These are phyloP conservation scores for Cladosporium sp. DNA, from an alignment of 2,329 filamentous ascomycete genomes.

Conservation along the genomic window DNA sequence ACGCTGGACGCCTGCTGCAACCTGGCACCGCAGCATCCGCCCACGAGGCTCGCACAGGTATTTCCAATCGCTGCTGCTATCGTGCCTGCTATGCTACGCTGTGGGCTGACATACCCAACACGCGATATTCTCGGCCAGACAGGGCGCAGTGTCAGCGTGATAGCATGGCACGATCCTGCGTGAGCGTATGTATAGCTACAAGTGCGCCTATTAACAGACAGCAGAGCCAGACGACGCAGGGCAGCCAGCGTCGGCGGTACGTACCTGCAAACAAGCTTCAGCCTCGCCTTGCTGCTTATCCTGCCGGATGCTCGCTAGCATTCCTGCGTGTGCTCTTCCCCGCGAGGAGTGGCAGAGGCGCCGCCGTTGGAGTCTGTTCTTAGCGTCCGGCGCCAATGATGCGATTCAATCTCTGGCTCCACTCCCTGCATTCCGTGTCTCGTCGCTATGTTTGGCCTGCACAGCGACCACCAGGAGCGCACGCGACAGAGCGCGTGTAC, in stretches of 20 bases:
- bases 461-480: slow-evolving; percentile 1
- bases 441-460: slow-evolving; percentile 11
- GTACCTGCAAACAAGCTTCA: slow-evolving; percentile 6
- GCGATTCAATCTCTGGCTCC: slow-evolving; percentile 9
- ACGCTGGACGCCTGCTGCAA: not conserved
- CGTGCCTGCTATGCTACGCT: not conserved
- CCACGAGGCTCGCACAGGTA: not conserved
- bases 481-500: not conserved
- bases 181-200: not conserved
- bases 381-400: slow-evolving; percentile 8
- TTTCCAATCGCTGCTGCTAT: too few species aligned
- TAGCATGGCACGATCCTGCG: not conserved
- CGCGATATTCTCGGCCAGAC: not conserved
- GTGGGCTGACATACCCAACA: slow-evolving; percentile 2
- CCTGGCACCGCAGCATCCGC: not conserved
- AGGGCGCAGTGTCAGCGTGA: slow-evolving; percentile 1
- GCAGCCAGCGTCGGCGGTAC: not conserved
- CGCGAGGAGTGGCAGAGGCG: slow-evolving; percentile 8
- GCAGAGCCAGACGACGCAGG: not conserved
- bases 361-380: not conserved
- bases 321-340: slow-evolving; percentile 5
- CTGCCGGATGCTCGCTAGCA: not conserved
- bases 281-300: slow-evolving; percentile 7
- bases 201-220: not conserved
- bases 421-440: slow-evolving; percentile 11